phyloP scores from a whole-genome alignment of 768 basidiomycete species.

The Leccinum imitatum region DNA sequence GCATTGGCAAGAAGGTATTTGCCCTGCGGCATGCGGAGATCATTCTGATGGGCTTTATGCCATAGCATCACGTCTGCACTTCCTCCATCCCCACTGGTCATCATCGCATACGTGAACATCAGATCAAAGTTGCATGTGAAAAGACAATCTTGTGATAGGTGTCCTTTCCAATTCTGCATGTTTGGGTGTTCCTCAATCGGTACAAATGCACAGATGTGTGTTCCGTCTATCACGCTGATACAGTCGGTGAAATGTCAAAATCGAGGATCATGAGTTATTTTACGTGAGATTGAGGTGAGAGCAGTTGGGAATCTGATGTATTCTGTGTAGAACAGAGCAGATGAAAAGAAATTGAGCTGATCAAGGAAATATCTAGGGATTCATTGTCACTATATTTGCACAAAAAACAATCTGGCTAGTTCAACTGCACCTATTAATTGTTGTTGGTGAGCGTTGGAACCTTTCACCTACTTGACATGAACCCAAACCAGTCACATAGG shows the following conservation, averaged over 20 bases:
- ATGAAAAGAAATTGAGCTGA: no score
- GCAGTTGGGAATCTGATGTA: no score
- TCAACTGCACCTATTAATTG: no score
- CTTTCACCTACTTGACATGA: no score
- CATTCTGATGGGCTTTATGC: conserved; percentile 3
- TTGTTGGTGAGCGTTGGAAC: no score
- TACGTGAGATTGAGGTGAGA: no score
- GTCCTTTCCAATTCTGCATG: conserved; percentile 16
- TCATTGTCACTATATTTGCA: no score
- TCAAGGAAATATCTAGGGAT: no score
- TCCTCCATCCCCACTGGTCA: conserved; percentile 19
- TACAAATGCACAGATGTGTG: not conserved
- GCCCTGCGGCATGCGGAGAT: conserved; percentile 1
- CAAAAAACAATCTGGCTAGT: no score
- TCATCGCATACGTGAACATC: conserved; percentile 7
- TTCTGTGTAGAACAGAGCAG: no score
- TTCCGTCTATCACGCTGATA: conserved; percentile 4
- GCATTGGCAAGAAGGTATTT: not conserved
- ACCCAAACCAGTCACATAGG: no score
- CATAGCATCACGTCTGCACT: conserved; percentile 13
- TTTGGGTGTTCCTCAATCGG: conserved; percentile 1
- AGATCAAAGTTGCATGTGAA: conserved; percentile 18
- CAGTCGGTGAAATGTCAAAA: not conserved
- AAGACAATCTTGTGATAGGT: not conserved
- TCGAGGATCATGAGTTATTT: no score